A percentile compares a stretch with the other conserved stretches of the same genome.
Evolutionary conservation across 2,329 filamentous ascomycete species (phyloP).

Genomic region (Sphaerostilbella broomeana): DNA sequence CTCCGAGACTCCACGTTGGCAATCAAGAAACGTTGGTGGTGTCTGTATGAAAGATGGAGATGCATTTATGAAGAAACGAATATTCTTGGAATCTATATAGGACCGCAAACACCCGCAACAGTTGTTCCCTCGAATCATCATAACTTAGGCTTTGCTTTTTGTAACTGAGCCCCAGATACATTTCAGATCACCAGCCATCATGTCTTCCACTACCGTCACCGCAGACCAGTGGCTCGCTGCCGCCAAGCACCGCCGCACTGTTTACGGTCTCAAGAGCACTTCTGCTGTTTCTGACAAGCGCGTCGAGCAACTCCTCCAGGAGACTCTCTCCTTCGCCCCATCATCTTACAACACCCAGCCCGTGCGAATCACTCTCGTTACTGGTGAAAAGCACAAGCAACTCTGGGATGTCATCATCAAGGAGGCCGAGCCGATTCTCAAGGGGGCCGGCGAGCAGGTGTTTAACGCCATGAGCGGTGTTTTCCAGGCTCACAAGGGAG

Average conservation of each 20-base stretch:
- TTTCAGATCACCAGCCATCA: not conserved
- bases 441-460: constrained; percentile 52
- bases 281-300: constrained; percentile 44
- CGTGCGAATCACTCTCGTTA: constrained; percentile 69
- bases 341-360: constrained; percentile 86
- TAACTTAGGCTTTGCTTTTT: no score
- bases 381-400: constrained; percentile 77
- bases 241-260: constrained; percentile 60
- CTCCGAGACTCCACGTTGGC: no score
- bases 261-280: constrained; percentile 61
- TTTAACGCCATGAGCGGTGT: constrained; percentile 47
- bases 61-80: no score
- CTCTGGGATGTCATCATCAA: constrained; percentile 71
- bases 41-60: no score
- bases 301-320: constrained; percentile 58
- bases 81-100: no score
- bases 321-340: constrained; percentile 62
- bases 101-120: no score
- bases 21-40: no score
- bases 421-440: constrained; percentile 19
- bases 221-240: constrained; percentile 53
- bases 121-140: no score
- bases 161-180: no score
- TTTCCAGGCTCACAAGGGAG: constrained; percentile 56
- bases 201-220: constrained; percentile 28